Evolutionary conservation across 192 early-diverging fungal genomes (phyloP).

Genomic region (Chytriomyces sp.): DNA sequence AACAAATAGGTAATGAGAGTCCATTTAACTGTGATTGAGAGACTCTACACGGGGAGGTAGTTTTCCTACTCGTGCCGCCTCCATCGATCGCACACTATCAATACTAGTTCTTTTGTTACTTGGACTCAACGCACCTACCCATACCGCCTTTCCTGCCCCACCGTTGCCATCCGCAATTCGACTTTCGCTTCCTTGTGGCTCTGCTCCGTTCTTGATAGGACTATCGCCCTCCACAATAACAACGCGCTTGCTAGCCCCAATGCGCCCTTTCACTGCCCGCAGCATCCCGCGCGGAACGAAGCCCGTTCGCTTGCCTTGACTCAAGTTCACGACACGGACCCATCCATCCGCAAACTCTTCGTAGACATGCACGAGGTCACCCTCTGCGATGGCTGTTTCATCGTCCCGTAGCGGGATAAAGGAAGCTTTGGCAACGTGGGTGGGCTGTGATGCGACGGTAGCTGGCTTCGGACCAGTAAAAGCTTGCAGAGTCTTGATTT

Average conservation of each 20-base stretch:
- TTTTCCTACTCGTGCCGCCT: background rate
- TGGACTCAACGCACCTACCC: constrained; percentile 9
- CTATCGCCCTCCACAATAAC: background rate
- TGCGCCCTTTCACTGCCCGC: constrained; percentile 2
- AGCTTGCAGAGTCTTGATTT: background rate
- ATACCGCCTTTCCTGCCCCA: background rate
- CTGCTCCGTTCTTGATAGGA: background rate
- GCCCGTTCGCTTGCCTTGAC: constrained; percentile 44
- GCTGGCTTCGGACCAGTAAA: background rate
- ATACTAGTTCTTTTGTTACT: constrained; percentile 15
- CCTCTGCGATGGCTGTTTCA: constrained; percentile 44
- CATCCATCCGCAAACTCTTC: constrained; percentile 50
- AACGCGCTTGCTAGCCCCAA: constrained; percentile 9
- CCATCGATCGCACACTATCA: background rate
- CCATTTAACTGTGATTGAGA: background rate
- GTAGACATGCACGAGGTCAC: constrained; percentile 54
- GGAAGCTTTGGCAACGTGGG: background rate
- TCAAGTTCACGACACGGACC: constrained; percentile 52
- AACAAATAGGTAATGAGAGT: too few relatives aligned
- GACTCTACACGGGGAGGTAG: background rate
- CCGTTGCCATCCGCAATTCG: background rate
- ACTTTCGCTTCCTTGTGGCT: background rate
- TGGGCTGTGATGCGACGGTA: background rate
- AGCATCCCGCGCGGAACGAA: constrained; percentile 43
- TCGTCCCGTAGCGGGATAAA: constrained; percentile 29